phyloP scores from a whole-genome alignment of 768 basidiomycete species.

The Collybiopsis luxurians region DNA sequence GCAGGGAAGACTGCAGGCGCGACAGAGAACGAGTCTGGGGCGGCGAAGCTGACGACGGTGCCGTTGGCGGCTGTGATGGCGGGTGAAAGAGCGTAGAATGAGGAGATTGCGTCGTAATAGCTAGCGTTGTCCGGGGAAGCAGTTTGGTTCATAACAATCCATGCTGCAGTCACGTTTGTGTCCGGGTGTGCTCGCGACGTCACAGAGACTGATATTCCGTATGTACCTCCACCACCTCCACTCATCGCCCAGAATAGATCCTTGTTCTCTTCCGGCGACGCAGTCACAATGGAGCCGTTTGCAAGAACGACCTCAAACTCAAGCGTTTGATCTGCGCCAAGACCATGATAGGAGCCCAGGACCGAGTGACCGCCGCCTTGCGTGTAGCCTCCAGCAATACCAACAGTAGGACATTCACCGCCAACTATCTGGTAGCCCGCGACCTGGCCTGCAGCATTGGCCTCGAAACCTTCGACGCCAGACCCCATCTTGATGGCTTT shows the following conservation, averaged over 20 bases:
- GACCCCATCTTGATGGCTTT: not conserved
- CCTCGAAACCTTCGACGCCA: not conserved
- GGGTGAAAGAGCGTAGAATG: no score
- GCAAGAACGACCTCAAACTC: not conserved
- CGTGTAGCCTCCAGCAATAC: constrained; percentile 39
- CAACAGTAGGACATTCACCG: constrained; percentile 22
- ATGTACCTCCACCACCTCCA: constrained; percentile 17
- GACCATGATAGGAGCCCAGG: constrained; percentile 27
- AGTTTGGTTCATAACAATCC: not conserved
- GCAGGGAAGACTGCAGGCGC: no score
- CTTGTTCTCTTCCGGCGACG: not conserved
- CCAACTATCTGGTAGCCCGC: not conserved
- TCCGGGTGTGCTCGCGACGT: constrained; percentile 7
- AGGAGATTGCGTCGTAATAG: no score
- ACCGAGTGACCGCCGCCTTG: constrained; percentile 34
- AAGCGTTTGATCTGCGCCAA: constrained; percentile 27
- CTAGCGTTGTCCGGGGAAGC: not conserved
- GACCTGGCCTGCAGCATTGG: not conserved
- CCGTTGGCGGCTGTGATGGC: no score
- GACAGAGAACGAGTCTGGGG: no score
- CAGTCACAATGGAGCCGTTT: not conserved
- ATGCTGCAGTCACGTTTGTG: constrained; percentile 2
- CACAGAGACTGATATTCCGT: constrained; percentile 8
- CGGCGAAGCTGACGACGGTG: no score
- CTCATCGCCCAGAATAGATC: constrained; percentile 14